Conservation (phyloP, 345 rosid genomes). For the Sonneratia alba region DNA sequence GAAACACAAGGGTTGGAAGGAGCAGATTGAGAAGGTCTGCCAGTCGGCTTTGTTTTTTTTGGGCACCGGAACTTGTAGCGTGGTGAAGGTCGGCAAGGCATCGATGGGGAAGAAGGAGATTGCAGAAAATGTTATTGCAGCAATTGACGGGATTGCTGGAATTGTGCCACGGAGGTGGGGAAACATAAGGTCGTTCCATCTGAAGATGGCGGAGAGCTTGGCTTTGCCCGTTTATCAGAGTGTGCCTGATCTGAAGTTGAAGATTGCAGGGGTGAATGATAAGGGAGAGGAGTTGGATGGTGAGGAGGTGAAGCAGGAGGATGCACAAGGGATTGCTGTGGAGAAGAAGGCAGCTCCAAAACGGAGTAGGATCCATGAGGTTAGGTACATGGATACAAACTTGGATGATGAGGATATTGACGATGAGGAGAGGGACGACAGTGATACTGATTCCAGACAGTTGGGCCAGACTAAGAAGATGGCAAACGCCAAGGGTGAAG, state of each 20-base stretch:
- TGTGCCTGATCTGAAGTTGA: conserved; percentile 13
- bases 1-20: conserved; percentile 21
- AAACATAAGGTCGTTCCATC: conserved; percentile 14
- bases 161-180: conserved; percentile 15
- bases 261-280: conserved; percentile 6
- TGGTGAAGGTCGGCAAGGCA: conserved; percentile 9
- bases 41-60: conserved; percentile 8
- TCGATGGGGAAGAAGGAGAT: conserved; percentile 11
- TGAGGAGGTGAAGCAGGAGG: neutral
- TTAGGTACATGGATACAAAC: conserved; percentile 12
- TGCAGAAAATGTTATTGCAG: conserved; percentile 15
- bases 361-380: conserved; percentile 10
- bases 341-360: conserved; percentile 8
- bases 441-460: neutral
- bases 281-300: neutral
- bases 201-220: conserved; percentile 16
- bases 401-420: conserved; percentile 8
- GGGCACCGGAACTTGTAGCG: conserved; percentile 13
- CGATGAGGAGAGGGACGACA: neutral
- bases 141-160: conserved; percentile 8
- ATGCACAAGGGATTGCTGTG: neutral
- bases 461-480: neutral
- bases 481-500: neutral
- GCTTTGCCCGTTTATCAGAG: conserved; percentile 14
- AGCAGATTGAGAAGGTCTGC: conserved; percentile 18